Conservation (phyloP, 73 alveolate species). For the Paramecium biaurelia region DNA sequence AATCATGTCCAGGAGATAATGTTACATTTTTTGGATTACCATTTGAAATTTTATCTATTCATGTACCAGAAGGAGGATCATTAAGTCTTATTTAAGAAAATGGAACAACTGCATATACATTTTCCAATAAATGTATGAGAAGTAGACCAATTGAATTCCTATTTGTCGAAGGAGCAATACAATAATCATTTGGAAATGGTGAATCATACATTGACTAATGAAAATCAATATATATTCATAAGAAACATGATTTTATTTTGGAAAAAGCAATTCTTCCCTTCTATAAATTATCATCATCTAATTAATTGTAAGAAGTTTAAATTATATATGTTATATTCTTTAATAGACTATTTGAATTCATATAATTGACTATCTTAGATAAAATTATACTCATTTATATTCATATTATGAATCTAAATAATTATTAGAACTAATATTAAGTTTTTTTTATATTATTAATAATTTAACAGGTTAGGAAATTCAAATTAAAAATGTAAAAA, state of each 20-base stretch:
- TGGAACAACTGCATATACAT: background rate
- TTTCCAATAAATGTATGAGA: background rate
- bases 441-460: background rate
- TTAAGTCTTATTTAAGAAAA: background rate
- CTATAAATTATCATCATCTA: no score
- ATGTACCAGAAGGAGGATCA: background rate
- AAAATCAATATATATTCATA: background rate
- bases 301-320: no score
- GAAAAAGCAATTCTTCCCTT: background rate
- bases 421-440: no score
- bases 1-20: background rate
- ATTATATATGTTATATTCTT: no score
- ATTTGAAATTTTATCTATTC: background rate
- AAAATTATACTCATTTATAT: no score
- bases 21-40: background rate
- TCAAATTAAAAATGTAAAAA: slow-evolving; percentile 10
- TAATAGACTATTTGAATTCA: no score
- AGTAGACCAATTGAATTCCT: background rate
- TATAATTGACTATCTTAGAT: no score
- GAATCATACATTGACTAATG: background rate
- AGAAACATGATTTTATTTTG: background rate
- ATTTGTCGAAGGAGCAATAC: background rate
- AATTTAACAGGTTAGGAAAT: background rate
- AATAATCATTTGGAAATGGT: background rate
- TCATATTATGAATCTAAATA: no score